Base-by-base conservation (phyloP, 2,329 filamentous ascomycete genomes). In the Aotearoamyces nothofagi region DNA sequence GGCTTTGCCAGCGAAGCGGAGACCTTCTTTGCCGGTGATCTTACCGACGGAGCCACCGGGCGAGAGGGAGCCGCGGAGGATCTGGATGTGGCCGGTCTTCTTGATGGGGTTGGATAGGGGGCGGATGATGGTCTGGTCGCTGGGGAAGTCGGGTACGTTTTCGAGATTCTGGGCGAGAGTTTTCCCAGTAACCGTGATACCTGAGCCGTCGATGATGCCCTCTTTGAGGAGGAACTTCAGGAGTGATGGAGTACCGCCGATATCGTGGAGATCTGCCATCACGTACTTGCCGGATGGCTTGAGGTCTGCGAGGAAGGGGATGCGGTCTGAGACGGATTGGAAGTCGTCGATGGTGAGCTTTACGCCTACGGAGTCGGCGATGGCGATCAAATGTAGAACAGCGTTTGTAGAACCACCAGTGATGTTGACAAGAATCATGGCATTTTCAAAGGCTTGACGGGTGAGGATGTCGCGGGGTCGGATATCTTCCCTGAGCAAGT, bases 301-400 rank as follows among this genome's bases (percentile, higher is more conserved):
- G 23, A 90, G 61, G 49, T 90, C 79, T 6, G 81, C 80, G 14
- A 90, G 63, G 61, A 84, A 78, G 13, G 81, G 81, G 11, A 67
- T 82, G 27, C 73, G 69, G 58, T 90, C 75, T 0, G 78, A 83
- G 27, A 87, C 78, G 42, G 66, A 59, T 57, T 90, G 81, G 69
- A 87, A 87, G 56, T 90, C 81, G 42, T 90, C 81, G 34, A 90
- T 77, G 26, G 77, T 82, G 31, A 90, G 68, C 53, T 82, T 79
- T 50, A 90, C 66, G 43, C 79, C 81, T 13, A 83, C 79, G 5
- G 76, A 67, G 55, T 87, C 77, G 35, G 81, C 81, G 33, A 87
- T 84, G 45, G 81, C 81, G 47, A 90, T 81, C 26, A 90, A 56
- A 53, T 90, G 81, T 25, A 90, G 69, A 19, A 90, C 81, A 22